A percentile compares a stretch with the other conserved stretches of the same genome.
Conservation (phyloP, 768 basidiomycete genomes). For the Leccinum broughii region DNA sequence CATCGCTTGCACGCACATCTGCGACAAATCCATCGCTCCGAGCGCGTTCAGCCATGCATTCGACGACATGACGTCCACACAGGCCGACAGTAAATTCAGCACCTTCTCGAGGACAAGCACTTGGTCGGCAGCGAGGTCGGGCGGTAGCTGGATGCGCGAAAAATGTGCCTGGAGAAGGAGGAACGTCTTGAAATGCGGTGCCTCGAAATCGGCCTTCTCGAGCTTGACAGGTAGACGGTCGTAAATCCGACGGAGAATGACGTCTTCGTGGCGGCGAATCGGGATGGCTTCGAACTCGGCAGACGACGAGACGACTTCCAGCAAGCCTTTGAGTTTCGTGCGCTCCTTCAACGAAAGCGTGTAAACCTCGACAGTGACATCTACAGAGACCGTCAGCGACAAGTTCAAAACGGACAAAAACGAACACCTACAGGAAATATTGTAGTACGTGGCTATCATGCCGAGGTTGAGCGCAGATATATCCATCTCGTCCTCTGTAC, state of each 20-base stretch:
- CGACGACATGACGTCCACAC: slow-evolving; percentile 97
- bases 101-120: slow-evolving; percentile 85
- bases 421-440: slow-evolving; percentile 74
- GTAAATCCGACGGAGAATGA: slow-evolving; percentile 83
- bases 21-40: slow-evolving; percentile 96
- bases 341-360: slow-evolving; percentile 92
- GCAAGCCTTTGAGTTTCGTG: slow-evolving; percentile 93
- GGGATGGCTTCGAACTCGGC: slow-evolving; percentile 95
- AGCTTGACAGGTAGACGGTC: slow-evolving; percentile 97
- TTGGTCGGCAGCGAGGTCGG: slow-evolving; percentile 94
- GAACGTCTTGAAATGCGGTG: slow-evolving; percentile 98
- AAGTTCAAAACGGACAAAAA: neutral
- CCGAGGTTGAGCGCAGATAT: slow-evolving; percentile 90
- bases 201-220: slow-evolving; percentile 79
- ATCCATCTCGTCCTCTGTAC: slow-evolving; percentile 86
- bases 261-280: slow-evolving; percentile 91
- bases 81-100: slow-evolving; percentile 87
- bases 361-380: slow-evolving; percentile 97
- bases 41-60: slow-evolving; percentile 47
- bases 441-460: slow-evolving; percentile 98
- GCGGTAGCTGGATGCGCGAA: slow-evolving; percentile 86
- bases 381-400: slow-evolving; percentile 37
- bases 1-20: slow-evolving; percentile 98
- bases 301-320: slow-evolving; percentile 96
- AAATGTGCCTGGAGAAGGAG: slow-evolving; percentile 96